phyloP scores from a whole-genome alignment of 306 rosid species.

The Malus sieversii region DNA sequence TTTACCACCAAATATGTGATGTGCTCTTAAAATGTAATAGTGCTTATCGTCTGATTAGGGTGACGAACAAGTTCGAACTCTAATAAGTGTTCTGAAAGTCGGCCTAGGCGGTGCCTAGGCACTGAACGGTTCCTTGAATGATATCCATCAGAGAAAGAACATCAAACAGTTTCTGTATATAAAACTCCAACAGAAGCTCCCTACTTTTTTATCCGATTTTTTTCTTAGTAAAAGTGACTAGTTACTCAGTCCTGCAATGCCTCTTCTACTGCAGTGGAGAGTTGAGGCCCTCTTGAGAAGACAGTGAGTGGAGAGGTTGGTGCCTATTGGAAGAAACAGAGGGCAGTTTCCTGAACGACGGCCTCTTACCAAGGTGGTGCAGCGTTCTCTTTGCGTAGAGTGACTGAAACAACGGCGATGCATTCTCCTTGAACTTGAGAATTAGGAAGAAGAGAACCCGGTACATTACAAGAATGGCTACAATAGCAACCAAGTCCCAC shows the following conservation, averaged over 20 bases:
- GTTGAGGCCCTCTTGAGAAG: constrained; percentile 82
- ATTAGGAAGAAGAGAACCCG: constrained; percentile 61
- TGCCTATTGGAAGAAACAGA: constrained; percentile 65
- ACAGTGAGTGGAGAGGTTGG: constrained; percentile 57
- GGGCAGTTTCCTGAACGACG: constrained; percentile 66
- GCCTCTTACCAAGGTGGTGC: constrained; percentile 52
- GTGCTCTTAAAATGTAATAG: too few species aligned
- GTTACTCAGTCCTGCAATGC: not conserved
- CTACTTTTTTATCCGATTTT: not conserved
- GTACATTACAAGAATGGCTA: constrained; percentile 38
- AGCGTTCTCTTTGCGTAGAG: constrained; percentile 49
- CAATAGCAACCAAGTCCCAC: constrained; percentile 81
- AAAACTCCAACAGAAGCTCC: not conserved
- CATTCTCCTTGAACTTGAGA: constrained; percentile 72
- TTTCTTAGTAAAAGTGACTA: not conserved
- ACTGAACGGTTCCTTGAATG: too few species aligned
- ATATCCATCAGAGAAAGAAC: too few species aligned
- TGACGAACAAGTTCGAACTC: too few species aligned
- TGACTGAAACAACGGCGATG: constrained; percentile 41
- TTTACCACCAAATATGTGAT: too few species aligned
- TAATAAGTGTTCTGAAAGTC: too few species aligned
- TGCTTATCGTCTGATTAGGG: too few species aligned
- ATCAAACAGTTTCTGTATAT: not conserved
- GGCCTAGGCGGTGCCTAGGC: too few species aligned
- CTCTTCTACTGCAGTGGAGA: constrained; percentile 58